Conservation (phyloP, 2,329 filamentous ascomycete species). For the Xylaria sp. region DNA sequence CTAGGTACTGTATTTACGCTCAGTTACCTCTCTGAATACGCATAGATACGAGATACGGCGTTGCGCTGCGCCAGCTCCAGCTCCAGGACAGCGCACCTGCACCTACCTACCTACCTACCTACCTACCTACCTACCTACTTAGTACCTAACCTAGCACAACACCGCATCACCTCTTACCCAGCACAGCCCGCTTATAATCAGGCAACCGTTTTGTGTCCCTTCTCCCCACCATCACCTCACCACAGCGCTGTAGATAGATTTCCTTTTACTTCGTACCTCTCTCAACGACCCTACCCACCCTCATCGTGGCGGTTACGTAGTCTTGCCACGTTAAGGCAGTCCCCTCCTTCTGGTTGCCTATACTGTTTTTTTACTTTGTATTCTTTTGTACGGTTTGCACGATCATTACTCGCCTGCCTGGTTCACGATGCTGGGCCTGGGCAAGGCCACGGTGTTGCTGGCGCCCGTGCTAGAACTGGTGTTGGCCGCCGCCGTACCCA, state of each 20-base stretch:
- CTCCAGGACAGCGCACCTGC: not conserved
- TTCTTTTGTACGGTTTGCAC: not conserved
- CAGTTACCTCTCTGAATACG: no score
- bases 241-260: not conserved
- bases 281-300: slow-evolving; percentile 19
- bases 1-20: not conserved
- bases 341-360: slow-evolving; percentile 16
- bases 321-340: slow-evolving; percentile 32
- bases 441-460: slow-evolving; percentile 52
- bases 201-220: slow-evolving; percentile 37
- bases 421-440: slow-evolving; percentile 52
- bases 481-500: slow-evolving; percentile 36
- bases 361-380: slow-evolving; percentile 6
- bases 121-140: not conserved
- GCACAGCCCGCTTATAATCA: slow-evolving; percentile 39
- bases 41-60: slow-evolving; percentile 1
- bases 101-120: not conserved
- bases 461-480: slow-evolving; percentile 51
- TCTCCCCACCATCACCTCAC: not conserved
- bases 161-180: not conserved
- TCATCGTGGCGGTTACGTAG: slow-evolving; percentile 29
- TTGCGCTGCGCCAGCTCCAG: slow-evolving; percentile 12
- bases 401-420: slow-evolving; percentile 39
- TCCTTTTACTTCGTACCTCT: slow-evolving; percentile 30
- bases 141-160: not conserved